Conservation (phyloP, 257 asterid genomes). For the Rehmannia glutinosa region DNA sequence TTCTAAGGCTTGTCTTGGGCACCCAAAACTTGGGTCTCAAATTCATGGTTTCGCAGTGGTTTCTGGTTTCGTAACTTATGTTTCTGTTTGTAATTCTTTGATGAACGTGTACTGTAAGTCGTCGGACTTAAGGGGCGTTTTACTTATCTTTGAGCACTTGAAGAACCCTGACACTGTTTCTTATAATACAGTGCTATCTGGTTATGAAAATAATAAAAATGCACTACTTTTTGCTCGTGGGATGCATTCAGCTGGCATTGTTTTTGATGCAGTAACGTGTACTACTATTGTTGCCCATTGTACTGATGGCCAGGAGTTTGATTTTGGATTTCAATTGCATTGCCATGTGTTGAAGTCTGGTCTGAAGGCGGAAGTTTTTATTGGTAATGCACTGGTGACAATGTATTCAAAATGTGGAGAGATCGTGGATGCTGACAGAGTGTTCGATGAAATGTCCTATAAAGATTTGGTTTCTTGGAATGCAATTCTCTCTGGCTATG, state of each 20-base stretch:
- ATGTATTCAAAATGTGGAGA: conserved; percentile 65
- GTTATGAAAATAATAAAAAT: conserved; percentile 46
- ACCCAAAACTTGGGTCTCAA: conserved; percentile 47
- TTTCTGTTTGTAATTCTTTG: conserved; percentile 71
- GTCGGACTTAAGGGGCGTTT: conserved; percentile 37
- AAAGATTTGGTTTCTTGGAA: conserved; percentile 93
- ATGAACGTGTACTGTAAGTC: conserved; percentile 81
- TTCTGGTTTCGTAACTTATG: conserved; percentile 35
- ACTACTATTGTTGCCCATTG: conserved; percentile 68
- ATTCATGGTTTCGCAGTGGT: conserved; percentile 59
- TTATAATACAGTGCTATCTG: conserved; percentile 72
- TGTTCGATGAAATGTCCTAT: conserved; percentile 46
- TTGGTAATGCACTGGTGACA: conserved; percentile 78
- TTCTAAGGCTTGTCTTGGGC: conserved; percentile 60
- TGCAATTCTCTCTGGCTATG: conserved; percentile 79
- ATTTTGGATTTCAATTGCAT: conserved; percentile 62
- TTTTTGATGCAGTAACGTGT: conserved; percentile 66
- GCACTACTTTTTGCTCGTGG: conserved; percentile 55
- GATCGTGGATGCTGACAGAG: conserved; percentile 51
- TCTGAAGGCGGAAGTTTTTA: conserved; percentile 44
- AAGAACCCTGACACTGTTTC: conserved; percentile 74
- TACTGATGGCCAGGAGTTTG: conserved; percentile 44
- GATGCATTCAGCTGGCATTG: conserved; percentile 54
- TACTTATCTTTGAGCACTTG: conserved; percentile 40
- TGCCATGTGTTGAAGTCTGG: conserved; percentile 50